phyloP scores from a whole-genome alignment of 345 rosid genomes.

The Crucihimalaya himalaica region DNA sequence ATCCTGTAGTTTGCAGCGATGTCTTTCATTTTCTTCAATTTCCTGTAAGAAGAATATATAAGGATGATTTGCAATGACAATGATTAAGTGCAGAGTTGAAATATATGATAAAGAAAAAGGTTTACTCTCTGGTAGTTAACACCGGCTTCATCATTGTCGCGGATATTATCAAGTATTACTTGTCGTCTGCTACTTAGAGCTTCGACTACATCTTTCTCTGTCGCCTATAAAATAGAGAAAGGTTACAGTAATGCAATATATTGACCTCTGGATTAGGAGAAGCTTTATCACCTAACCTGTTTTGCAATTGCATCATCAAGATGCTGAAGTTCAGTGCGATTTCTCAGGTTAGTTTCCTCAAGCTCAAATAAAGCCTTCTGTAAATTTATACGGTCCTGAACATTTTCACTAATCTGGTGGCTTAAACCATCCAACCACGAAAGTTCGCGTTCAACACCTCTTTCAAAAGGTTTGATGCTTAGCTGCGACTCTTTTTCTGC shows the following conservation, averaged over 20 bases:
- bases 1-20: constrained; percentile 70
- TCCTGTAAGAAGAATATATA: constrained; percentile 55
- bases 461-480: constrained; percentile 71
- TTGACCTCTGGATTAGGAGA: neutral
- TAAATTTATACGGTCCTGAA: constrained; percentile 88
- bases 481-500: constrained; percentile 84
- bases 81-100: constrained; percentile 2
- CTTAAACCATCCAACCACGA: constrained; percentile 88
- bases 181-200: constrained; percentile 75
- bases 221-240: constrained; percentile 46
- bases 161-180: constrained; percentile 92
- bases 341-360: constrained; percentile 82
- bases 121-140: constrained; percentile 74
- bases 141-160: constrained; percentile 95
- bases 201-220: constrained; percentile 64
- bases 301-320: constrained; percentile 86
- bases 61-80: constrained; percentile 12
- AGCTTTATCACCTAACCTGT: constrained; percentile 53
- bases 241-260: constrained; percentile 19
- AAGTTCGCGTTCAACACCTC: constrained; percentile 76
- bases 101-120: constrained; percentile 7
- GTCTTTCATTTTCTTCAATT: constrained; percentile 81
- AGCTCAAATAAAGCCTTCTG: constrained; percentile 92
- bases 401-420: constrained; percentile 94
- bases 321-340: constrained; percentile 76